Evolutionary conservation across 257 asterid genomes (phyloP).

Genomic region (Phtheirospermum japonicum): DNA sequence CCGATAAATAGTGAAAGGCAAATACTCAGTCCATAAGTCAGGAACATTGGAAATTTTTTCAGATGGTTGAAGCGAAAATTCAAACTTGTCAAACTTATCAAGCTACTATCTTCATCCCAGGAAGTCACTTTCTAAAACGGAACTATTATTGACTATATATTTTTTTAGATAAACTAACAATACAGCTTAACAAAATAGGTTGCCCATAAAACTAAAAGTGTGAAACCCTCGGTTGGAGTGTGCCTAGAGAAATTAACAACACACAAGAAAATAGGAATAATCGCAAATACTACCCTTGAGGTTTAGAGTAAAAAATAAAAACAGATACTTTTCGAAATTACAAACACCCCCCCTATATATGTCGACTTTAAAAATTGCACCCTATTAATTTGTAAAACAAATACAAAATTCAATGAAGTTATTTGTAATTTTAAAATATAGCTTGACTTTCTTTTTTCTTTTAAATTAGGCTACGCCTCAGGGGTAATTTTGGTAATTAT

Average conservation of each 20-base stretch:
- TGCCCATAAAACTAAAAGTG: background rate
- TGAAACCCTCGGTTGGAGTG: background rate
- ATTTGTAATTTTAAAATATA: background rate
- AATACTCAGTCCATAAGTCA: background rate
- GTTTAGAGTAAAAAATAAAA: background rate
- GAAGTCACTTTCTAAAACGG: background rate
- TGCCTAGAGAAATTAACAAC: background rate
- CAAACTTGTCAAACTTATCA: background rate
- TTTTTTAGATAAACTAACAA: background rate
- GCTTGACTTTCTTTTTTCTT: background rate
- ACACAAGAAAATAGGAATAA: too few relatives aligned
- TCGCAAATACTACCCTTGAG: constrained; percentile 1
- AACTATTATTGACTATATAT: too few relatives aligned
- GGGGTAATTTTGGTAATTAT: background rate
- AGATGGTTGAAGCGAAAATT: background rate
- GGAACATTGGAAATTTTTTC: background rate
- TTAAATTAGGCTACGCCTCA: too few relatives aligned
- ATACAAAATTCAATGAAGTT: background rate
- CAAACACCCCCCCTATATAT: background rate
- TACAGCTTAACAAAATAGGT: background rate
- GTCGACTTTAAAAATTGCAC: background rate
- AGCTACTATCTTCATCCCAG: too few relatives aligned
- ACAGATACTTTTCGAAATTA: background rate
- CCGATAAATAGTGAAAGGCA: background rate
- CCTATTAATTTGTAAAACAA: background rate